Evolutionary conservation across 1,284 basidiomycete genomes (phyloP).

Genomic region (Trametes pubescens): DNA sequence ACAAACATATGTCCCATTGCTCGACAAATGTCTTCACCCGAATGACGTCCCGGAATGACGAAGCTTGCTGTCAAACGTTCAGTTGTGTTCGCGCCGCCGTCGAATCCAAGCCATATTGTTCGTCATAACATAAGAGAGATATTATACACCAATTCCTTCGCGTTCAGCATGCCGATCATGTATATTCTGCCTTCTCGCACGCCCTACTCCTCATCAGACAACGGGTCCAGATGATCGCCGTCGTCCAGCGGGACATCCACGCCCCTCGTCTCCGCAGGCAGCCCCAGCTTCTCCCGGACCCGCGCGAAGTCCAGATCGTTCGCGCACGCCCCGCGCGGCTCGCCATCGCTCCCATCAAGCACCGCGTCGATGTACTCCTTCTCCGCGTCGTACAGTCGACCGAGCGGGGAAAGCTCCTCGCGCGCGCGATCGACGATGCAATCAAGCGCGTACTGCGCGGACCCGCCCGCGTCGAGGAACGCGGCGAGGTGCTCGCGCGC

Average conservation of each 20-base stretch:
- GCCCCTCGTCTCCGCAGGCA: constrained; percentile 21
- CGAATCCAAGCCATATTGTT: too few species aligned
- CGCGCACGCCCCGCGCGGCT: constrained; percentile 19
- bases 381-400: constrained; percentile 28
- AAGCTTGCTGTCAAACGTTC: too few species aligned
- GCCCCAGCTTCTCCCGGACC: constrained; percentile 26
- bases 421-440: constrained; percentile 34
- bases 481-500: constrained; percentile 19
- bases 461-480: constrained; percentile 27
- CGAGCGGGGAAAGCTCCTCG: constrained; percentile 33
- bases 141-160: too few species aligned
- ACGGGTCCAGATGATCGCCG: constrained; percentile 16
- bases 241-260: constrained; percentile 10
- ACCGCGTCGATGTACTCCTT: constrained; percentile 30
- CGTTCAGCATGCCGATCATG: too few species aligned
- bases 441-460: constrained; percentile 27
- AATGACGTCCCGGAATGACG: too few species aligned
- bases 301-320: constrained; percentile 31
- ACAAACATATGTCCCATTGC: too few species aligned
- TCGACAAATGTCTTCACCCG: too few species aligned
- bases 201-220: constrained; percentile 25
- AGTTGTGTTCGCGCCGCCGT: too few species aligned
- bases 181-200: too few species aligned
- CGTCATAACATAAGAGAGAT: too few species aligned
- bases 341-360: constrained; percentile 19